Conservation (phyloP, 805 yeast genomes). For the Tetrapisispora iriomotensis region DNA sequence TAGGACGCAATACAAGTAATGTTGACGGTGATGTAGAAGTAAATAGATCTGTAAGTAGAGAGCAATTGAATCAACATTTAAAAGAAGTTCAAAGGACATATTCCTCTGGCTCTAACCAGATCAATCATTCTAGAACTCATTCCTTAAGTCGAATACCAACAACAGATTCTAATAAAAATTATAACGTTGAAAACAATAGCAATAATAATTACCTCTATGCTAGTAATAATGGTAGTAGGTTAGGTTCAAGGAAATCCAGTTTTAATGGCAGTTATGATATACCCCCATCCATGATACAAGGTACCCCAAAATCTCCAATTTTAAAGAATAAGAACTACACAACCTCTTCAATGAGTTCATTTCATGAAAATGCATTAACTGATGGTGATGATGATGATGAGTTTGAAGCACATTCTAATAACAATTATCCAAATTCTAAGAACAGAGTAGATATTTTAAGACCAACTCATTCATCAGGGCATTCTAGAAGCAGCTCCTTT, state of each 20-base stretch:
- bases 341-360: slow-evolving; percentile 12
- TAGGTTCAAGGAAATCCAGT: slow-evolving; percentile 24
- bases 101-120: neutral
- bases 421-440: slow-evolving; percentile 1
- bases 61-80: slow-evolving; percentile 27
- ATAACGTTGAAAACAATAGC: neutral
- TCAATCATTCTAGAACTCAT: neutral
- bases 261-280: slow-evolving; percentile 29
- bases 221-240: slow-evolving; percentile 2
- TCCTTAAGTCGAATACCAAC: slow-evolving; percentile 1
- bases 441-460: slow-evolving; percentile 12
- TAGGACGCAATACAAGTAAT: neutral
- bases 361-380: slow-evolving; percentile 24
- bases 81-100: slow-evolving; percentile 17
- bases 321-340: slow-evolving; percentile 34
- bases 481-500: slow-evolving; percentile 18
- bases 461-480: slow-evolving; percentile 16
- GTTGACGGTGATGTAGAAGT: slow-evolving; percentile 8
- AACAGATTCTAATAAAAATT: neutral
- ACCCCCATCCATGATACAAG: slow-evolving; percentile 61
- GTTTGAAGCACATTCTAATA: neutral
- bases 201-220: slow-evolving; percentile 3
- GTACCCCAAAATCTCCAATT: slow-evolving; percentile 68
- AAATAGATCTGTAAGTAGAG: slow-evolving; percentile 25
- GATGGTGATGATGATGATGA: slow-evolving; percentile 22